These are phyloP conservation scores for Anacardium occidentale DNA, from an alignment of 345 rosid genomes.

Conservation along the genomic window DNA sequence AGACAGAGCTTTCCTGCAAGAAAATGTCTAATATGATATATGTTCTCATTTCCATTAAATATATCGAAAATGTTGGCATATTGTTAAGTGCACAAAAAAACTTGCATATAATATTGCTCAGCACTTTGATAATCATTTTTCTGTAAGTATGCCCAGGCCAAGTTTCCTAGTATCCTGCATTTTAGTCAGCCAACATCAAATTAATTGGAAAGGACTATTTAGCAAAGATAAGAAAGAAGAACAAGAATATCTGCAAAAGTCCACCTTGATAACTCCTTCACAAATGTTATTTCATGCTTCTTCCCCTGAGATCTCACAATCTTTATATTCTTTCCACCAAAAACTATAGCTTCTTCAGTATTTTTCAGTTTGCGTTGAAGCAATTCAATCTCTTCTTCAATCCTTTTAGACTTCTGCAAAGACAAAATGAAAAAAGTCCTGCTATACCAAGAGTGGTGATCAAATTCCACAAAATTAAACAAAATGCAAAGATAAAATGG, in stretches of 20 bases:
- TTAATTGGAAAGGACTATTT: neutral
- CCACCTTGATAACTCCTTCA: slow-evolving; percentile 68
- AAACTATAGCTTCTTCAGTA: slow-evolving; percentile 49
- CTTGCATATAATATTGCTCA: slow-evolving; percentile 61
- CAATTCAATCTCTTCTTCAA: slow-evolving; percentile 70
- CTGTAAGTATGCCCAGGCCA: slow-evolving; percentile 85
- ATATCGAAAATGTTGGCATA: neutral
- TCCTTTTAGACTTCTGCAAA: slow-evolving; percentile 67
- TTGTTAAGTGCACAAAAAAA: neutral
- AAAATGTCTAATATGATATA: neutral
- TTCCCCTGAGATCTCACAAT: slow-evolving; percentile 64
- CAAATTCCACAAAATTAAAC: too few relatives aligned
- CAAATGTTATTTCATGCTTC: slow-evolving; percentile 53
- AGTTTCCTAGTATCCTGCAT: slow-evolving; percentile 62
- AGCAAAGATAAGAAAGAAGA: neutral
- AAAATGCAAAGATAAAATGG: too few relatives aligned
- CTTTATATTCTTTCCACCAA: slow-evolving; percentile 51
- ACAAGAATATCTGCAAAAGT: neutral
- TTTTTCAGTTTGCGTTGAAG: slow-evolving; percentile 58
- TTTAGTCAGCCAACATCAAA: neutral
- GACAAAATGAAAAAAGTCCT: neutral
- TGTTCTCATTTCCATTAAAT: neutral
- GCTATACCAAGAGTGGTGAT: too few relatives aligned
- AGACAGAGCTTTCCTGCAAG: slow-evolving; percentile 57
- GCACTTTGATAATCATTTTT: slow-evolving; percentile 67